phyloP scores from a whole-genome alignment of 2,329 filamentous ascomycete genomes.

The Verticillium dahliae region DNA sequence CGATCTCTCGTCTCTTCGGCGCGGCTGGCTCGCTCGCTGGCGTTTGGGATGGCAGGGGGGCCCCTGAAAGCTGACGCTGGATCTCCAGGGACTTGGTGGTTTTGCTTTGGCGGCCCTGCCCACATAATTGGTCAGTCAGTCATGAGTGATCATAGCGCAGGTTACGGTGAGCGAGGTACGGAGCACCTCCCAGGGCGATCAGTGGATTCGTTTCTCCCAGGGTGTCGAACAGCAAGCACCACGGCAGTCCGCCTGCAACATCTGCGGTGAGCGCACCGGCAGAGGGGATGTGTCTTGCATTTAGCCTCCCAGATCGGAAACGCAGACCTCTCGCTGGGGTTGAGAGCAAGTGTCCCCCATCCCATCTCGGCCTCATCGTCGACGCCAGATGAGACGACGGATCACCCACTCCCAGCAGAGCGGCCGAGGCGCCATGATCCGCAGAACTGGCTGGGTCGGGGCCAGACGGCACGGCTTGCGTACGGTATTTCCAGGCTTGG shows the following conservation, averaged over 20 bases:
- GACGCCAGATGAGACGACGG: slow-evolving; percentile 3
- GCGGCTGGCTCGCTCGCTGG: slow-evolving; percentile 3
- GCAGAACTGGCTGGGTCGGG: slow-evolving; percentile 3
- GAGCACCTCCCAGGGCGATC: slow-evolving; percentile 9
- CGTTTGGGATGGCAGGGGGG: background rate
- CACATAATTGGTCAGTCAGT: slow-evolving; percentile 9
- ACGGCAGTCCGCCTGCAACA: slow-evolving; percentile 9
- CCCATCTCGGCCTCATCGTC: background rate
- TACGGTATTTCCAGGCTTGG: slow-evolving; percentile 8
- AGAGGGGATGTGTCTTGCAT: background rate
- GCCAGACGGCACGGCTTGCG: slow-evolving; percentile 10
- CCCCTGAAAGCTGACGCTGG: slow-evolving; percentile 1
- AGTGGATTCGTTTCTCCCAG: slow-evolving; percentile 10
- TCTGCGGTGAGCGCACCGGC: slow-evolving; percentile 6
- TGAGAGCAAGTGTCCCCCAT: background rate
- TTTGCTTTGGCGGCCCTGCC: background rate
- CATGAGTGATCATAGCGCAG: slow-evolving; percentile 9
- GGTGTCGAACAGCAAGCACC: slow-evolving; percentile 7
- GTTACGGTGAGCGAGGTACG: slow-evolving; percentile 7
- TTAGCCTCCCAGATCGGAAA: background rate
- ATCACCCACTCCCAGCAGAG: slow-evolving; percentile 9
- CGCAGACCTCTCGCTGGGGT: background rate
- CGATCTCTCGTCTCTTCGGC: background rate
- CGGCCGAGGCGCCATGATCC: slow-evolving; percentile 9
- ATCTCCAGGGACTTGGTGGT: background rate